Evolutionary conservation across 352 stramenopile genomes (phyloP), one percentile per base, ranked within the genome.

Genomic region (Pythium periplocum): DNA sequence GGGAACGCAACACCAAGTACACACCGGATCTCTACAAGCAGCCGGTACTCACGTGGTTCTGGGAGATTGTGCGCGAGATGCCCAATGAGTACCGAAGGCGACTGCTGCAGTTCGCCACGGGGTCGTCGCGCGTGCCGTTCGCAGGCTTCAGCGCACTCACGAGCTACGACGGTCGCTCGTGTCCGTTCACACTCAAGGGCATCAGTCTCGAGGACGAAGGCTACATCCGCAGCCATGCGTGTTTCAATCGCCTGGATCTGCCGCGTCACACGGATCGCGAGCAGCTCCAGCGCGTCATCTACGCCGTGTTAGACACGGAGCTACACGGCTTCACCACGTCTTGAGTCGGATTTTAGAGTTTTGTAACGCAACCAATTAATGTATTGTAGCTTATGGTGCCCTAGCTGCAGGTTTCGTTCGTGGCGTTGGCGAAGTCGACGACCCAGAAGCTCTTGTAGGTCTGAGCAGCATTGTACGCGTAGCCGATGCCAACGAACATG

Each of bases 211-310:
- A 45, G 26, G 45, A 42, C 31, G 55, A 38, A 35, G 53, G 53
- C 6, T 83, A 83, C 50, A 75, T 90, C 52, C 82, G 71, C 9
- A 88, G 80, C 17, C 17, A 26, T 26, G 17, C 17, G 17, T 26
- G 17, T 26, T 26, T 26, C 17, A 93, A 93, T 47, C 77, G 78
- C 1, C 90, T 99, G 55, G 96, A 98, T 71, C 69, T 99, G 33
- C 96, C 17, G 17, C 17, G 17, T 26, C 17, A 26, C 17, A 26
- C 17, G 17, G 17, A 26, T 26, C 17, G 17, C 17, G 17, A 26
- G 17, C 17, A 26, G 17, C 17, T 26, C 17, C 17, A 26, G 0
- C 17, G 17, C 17, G 17, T 26, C 17, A 26, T 26, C 17, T 26
- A 26, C 17, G 17, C 17, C 17, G 17, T 26, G 17, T 26, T 26